Evolutionary conservation across 208 protist species (phyloP).

Genomic region (Trypanosomatidae sp.): DNA sequence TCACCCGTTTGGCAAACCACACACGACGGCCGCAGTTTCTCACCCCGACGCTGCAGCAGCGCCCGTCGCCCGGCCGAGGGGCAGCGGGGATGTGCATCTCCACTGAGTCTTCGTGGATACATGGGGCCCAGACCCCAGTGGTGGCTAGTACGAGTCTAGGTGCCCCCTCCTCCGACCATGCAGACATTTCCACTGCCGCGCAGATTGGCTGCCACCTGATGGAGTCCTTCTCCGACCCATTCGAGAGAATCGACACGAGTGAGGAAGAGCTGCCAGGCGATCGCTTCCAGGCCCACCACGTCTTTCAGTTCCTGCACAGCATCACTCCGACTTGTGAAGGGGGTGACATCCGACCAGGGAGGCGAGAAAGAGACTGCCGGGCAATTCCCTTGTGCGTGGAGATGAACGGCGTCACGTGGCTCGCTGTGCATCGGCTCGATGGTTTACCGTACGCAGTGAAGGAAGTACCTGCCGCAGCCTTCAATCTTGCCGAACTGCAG

Average conservation of each 20-base stretch:
- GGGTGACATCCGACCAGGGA: conserved; percentile 13
- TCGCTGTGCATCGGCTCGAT: conserved; percentile 48
- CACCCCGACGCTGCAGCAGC: not conserved
- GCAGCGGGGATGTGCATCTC: conserved; percentile 4
- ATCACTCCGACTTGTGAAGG: conserved; percentile 1
- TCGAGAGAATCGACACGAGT: conserved; percentile 7
- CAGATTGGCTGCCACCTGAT: not conserved
- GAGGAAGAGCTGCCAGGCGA: conserved; percentile 43
- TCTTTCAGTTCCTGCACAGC: conserved; percentile 59
- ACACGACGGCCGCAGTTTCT: not conserved
- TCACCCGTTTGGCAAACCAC: not conserved
- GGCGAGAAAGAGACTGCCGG: not conserved
- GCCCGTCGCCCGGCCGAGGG: not conserved
- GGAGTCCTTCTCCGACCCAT: not conserved
- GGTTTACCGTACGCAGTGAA: conserved; percentile 68
- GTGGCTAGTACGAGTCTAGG: not conserved
- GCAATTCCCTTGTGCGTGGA: conserved; percentile 35
- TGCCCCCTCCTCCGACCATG: not conserved
- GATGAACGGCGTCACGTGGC: conserved; percentile 61
- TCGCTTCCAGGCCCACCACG: conserved; percentile 58
- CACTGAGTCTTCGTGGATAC: conserved; percentile 5
- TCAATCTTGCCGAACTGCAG: conserved; percentile 20
- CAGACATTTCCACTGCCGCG: not conserved
- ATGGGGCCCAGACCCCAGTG: not conserved
- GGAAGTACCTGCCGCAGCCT: conserved; percentile 38